Evolutionary conservation across 2,329 filamentous ascomycete genomes (phyloP).

Genomic region (Colletotrichum sp.): DNA sequence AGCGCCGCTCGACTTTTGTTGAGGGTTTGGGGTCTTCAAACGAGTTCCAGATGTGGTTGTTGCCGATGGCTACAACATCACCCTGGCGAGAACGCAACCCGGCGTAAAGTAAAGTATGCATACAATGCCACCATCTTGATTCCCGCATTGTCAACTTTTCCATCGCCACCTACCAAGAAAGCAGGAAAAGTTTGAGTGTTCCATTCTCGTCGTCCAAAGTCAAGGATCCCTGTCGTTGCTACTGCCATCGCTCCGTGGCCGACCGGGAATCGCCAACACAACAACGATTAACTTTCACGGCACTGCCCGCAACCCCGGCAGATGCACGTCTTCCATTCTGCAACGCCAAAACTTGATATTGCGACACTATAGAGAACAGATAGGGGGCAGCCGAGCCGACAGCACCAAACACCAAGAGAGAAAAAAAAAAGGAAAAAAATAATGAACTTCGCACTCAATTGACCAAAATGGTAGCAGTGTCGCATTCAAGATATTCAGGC

Average conservation of each 20-base stretch:
- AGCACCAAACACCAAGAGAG: too few relatives aligned
- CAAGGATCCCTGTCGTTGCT: background rate
- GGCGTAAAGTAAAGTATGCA: background rate
- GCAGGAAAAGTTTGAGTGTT: background rate
- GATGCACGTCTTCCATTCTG: background rate
- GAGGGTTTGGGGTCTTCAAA: background rate
- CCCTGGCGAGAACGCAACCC: background rate
- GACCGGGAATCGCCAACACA: background rate
- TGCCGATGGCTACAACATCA: background rate
- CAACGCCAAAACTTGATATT: background rate
- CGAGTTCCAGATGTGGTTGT: background rate
- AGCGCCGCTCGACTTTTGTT: background rate
- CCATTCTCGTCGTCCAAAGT: background rate
- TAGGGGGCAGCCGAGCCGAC: background rate
- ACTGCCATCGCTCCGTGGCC: background rate
- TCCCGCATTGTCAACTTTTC: background rate
- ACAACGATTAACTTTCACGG: constrained; percentile 1
- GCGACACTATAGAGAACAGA: background rate
- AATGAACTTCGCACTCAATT: background rate
- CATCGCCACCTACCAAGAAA: background rate
- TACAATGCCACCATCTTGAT: background rate
- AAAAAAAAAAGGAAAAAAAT: too few relatives aligned
- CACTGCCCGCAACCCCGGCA: background rate
- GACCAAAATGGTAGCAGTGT: background rate
- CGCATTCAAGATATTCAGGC: background rate